These are phyloP conservation scores for Acrasis kona DNA, from an alignment of 78 protist species.

Conservation along the genomic window DNA sequence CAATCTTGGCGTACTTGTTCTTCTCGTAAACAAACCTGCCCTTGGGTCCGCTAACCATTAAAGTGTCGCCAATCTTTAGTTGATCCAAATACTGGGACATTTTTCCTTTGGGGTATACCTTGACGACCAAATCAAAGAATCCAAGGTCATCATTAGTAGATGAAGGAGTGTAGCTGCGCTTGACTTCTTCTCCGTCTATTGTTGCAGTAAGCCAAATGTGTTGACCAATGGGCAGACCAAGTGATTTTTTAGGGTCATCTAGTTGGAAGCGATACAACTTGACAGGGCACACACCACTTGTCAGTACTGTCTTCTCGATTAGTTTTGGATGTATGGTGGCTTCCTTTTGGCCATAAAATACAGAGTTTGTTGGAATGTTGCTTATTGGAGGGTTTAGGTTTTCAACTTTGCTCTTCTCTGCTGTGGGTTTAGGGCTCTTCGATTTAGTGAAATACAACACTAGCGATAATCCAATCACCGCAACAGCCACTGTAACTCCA, in stretches of 20 bases:
- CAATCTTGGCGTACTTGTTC: neutral
- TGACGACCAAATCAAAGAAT: conserved; percentile 53
- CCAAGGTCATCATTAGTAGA: conserved; percentile 39
- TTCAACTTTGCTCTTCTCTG: too few relatives aligned
- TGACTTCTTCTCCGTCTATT: conserved; percentile 19
- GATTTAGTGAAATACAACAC: too few relatives aligned
- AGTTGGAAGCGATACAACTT: conserved; percentile 8
- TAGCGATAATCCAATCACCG: too few relatives aligned
- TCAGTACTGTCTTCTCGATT: too few relatives aligned
- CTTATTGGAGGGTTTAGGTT: too few relatives aligned
- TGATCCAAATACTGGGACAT: conserved; percentile 44
- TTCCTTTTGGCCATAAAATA: too few relatives aligned
- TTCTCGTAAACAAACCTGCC: conserved; percentile 22
- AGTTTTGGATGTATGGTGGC: too few relatives aligned
- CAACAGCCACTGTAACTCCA: too few relatives aligned
- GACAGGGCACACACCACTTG: conserved; percentile 4
- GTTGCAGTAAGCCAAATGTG: conserved; percentile 1
- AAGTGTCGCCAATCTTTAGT: conserved; percentile 45
- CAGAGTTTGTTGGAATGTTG: too few relatives aligned
- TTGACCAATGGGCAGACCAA: conserved; percentile 24
- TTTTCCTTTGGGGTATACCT: conserved; percentile 48
- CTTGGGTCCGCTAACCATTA: conserved; percentile 42
- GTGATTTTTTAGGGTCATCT: neutral
- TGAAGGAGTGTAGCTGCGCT: conserved; percentile 66
- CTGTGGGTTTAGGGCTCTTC: too few relatives aligned